A percentile compares a stretch with the other conserved stretches of the same genome.
These are phyloP conservation scores for Quercus glauca DNA, from an alignment of 306 rosid genomes.

Conservation along the genomic window DNA sequence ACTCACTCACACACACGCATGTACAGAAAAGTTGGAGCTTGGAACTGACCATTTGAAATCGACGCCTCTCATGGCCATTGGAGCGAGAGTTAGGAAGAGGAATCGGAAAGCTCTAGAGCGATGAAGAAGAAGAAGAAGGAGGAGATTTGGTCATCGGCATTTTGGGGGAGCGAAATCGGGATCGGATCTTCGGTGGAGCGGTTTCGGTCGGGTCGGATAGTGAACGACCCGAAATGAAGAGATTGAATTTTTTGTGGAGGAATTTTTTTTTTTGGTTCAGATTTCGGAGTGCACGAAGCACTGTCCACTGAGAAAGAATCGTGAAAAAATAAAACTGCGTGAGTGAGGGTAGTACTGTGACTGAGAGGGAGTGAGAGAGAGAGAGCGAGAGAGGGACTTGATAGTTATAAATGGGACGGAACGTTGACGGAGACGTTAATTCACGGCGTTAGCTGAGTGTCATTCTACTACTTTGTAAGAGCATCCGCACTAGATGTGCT, in stretches of 20 bases:
- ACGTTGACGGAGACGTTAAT: background rate
- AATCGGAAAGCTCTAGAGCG: constrained; percentile 28
- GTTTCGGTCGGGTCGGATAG: background rate
- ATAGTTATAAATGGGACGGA: background rate
- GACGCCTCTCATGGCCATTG: constrained; percentile 88
- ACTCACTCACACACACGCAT: background rate
- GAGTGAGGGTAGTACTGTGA: background rate
- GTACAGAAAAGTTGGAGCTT: background rate
- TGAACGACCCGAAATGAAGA: background rate
- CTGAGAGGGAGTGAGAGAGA: background rate
- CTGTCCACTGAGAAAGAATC: background rate
- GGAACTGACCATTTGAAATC: constrained; percentile 86
- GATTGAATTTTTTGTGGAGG: no score
- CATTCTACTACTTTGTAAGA: background rate
- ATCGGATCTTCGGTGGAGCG: constrained; percentile 1
- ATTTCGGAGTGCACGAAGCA: constrained; percentile 6
- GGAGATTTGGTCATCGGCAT: constrained; percentile 17
- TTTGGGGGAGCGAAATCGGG: constrained; percentile 7
- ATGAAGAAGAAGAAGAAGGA: background rate
- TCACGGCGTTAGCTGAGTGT: background rate
- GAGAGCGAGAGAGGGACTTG: no score
- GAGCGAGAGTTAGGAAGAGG: background rate
- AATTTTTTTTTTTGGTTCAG: background rate
- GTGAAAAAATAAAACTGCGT: background rate
- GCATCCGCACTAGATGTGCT: no score